Base-by-base conservation (phyloP, 2,329 filamentous ascomycete genomes). In the Colletotrichum nymphaeae region DNA sequence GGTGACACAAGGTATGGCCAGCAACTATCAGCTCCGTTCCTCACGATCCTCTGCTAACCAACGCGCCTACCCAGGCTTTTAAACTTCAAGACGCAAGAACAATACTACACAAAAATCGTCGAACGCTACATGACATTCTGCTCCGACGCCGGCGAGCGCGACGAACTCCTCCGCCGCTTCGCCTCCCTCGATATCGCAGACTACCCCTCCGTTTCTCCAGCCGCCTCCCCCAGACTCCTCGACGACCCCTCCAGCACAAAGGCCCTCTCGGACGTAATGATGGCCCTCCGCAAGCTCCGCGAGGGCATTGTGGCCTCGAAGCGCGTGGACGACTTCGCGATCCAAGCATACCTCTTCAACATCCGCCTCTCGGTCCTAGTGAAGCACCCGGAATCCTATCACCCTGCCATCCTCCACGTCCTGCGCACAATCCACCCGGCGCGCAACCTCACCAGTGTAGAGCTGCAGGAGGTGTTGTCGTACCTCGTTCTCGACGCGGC, bases 61-160 rank as follows among this genome's bases (percentile, higher is more conserved):
- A 37, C 72, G 66, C 42, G 3, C 9, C 1, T 30, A 1, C 8
- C 22, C 76, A 94, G 93, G 78, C 85, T 95, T 46, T 88, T 94
- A 71, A 91, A 96, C 78, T 86, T 89, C 82, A 94, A 94, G 83
- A 90, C 89, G 8, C 96, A 98, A 83, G 93, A 97, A 81, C 87
- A 87, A 67, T 98, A 96, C 85, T 98, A 96, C 83, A 92, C 92
- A 80, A 94, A 92, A 80, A 97, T 98, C 78, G 91, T 95, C 72
- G 93, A 96, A 80, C 91, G 95, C 62, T 98, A 97, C 84, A 93
- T 98, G 90, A 91, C 91, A 75, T 97, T 98, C 82, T 97, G 95
- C 86, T 93, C 94, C 63, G 88, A 92, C 46, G 91, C 91, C 19
- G 90, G 92, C 69, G 90, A 93, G 79, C 88, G 92, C 65, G 91